phyloP scores from a whole-genome alignment of 345 rosid species.

The Arabidopsis arenosa region DNA sequence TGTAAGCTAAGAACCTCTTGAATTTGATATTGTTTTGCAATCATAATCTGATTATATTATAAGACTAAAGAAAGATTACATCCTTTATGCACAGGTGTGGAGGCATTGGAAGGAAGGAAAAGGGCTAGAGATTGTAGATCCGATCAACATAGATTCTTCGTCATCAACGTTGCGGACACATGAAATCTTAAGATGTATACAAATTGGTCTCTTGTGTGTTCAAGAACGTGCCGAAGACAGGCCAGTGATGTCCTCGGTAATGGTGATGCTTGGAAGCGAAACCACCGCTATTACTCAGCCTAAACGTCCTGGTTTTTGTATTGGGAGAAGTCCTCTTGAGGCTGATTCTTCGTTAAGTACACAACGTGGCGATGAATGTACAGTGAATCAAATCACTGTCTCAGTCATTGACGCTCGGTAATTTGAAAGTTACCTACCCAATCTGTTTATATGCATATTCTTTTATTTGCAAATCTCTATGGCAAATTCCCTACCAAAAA shows the following conservation, averaged over 20 bases:
- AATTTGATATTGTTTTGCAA: not conserved
- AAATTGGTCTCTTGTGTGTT: constrained; percentile 79
- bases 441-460: not conserved
- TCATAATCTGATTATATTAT: not conserved
- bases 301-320: not conserved
- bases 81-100: constrained; percentile 56
- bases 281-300: not conserved
- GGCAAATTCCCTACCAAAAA: too few species aligned
- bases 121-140: constrained; percentile 68
- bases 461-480: not conserved
- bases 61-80: not conserved
- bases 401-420: constrained; percentile 10
- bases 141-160: constrained; percentile 43
- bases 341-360: not conserved
- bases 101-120: constrained; percentile 61
- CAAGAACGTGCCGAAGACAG: constrained; percentile 75
- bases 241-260: constrained; percentile 62
- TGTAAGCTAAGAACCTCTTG: constrained; percentile 50
- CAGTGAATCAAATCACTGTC: constrained; percentile 8
- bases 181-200: constrained; percentile 71
- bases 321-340: not conserved
- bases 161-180: constrained; percentile 15
- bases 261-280: constrained; percentile 26
- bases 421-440: not conserved
- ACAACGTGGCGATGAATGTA: not conserved